Evolutionary conservation across 164 flowering plant genomes (phyloP), one percentile per base, ranked within the genome.

Genomic region (Annona cherimola): DNA sequence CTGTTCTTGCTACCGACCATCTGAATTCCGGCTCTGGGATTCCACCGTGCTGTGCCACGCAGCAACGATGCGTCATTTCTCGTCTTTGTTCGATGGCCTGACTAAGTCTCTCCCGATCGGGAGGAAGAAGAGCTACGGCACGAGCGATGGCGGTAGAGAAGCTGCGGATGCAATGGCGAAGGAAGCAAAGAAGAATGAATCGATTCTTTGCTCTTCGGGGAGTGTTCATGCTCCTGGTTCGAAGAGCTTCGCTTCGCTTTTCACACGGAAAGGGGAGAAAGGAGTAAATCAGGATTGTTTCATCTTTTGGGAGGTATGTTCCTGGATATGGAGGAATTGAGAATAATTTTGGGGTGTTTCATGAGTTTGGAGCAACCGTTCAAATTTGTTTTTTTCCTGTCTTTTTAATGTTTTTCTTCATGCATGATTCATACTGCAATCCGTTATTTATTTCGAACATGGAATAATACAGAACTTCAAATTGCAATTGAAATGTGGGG

Each of bases 201-300:
- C 85, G 82, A 85, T 94, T 16, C 75, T 92, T 70, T 73, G 80
- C 67, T 77, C 93, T 66, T 86, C 90, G 2, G 93, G 97, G 4
- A 71, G 45, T 63, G 74, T 91, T 18, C 78, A 81, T 74, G 86
- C 69, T 7, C 76, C 80, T 41, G 88, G 86, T 7, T 94, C 94
- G 1, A 81, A 89, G 2, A 87, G 87, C 71, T 85, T 85, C 66
- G 88, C 83, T 62, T 85, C 97, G 0, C 76, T 83, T 75, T 92
- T 74, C 78, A 84, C 94, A 0, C 86, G 79, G 78, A 82, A 84
- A 76, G 99, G 99, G 59, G 61, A 86, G 66, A 94, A 94, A 81
- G 99, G 95, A 61, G 84, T 79, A 26, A 94, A 94, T 72, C 99
- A 94, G 77, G 99, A 94, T 78, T 90, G 94, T 78, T 82, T 77